phyloP scores from a whole-genome alignment of 2,329 filamentous ascomycete genomes.

The Thermoascus crustaceus region DNA sequence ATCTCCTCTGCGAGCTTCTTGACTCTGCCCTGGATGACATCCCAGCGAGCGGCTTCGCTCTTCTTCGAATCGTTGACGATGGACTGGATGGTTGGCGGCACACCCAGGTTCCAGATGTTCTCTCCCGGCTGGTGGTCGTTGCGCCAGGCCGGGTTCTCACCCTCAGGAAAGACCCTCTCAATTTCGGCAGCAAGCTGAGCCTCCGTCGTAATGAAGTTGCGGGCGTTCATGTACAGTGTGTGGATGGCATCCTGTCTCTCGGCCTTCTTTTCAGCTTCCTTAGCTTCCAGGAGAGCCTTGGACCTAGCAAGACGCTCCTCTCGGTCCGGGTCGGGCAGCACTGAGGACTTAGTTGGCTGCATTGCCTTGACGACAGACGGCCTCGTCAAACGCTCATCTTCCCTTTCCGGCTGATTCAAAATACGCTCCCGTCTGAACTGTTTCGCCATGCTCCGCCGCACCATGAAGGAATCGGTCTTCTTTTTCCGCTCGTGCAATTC shows the following conservation, averaged over 20 bases:
- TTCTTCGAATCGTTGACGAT: slow-evolving; percentile 23
- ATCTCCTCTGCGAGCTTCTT: slow-evolving; percentile 58
- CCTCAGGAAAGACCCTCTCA: slow-evolving; percentile 65
- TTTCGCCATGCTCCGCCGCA: slow-evolving; percentile 38
- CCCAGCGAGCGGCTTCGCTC: slow-evolving; percentile 29
- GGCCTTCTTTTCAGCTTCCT: slow-evolving; percentile 47
- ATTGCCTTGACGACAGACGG: slow-evolving; percentile 53
- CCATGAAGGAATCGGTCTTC: slow-evolving; percentile 29
- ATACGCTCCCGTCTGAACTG: slow-evolving; percentile 44
- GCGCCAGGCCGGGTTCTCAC: slow-evolving; percentile 37
- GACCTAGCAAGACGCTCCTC: slow-evolving; percentile 45
- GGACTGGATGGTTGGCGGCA: slow-evolving; percentile 34
- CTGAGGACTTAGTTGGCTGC: slow-evolving; percentile 40
- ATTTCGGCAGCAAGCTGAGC: slow-evolving; percentile 65
- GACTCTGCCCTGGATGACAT: slow-evolving; percentile 48
- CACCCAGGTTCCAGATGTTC: slow-evolving; percentile 46
- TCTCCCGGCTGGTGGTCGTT: slow-evolving; percentile 34
- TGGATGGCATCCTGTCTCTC: slow-evolving; percentile 65
- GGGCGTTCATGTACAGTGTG: slow-evolving; percentile 81
- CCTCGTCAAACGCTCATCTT: slow-evolving; percentile 69
- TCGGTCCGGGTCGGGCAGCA: slow-evolving; percentile 55
- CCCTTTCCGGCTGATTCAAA: slow-evolving; percentile 57
- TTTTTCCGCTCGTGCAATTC: slow-evolving; percentile 62
- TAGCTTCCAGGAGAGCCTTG: slow-evolving; percentile 30
- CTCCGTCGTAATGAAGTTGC: slow-evolving; percentile 78